These are phyloP conservation scores for Imleria badia DNA, from an alignment of 768 basidiomycete genomes.

Conservation along the genomic window DNA sequence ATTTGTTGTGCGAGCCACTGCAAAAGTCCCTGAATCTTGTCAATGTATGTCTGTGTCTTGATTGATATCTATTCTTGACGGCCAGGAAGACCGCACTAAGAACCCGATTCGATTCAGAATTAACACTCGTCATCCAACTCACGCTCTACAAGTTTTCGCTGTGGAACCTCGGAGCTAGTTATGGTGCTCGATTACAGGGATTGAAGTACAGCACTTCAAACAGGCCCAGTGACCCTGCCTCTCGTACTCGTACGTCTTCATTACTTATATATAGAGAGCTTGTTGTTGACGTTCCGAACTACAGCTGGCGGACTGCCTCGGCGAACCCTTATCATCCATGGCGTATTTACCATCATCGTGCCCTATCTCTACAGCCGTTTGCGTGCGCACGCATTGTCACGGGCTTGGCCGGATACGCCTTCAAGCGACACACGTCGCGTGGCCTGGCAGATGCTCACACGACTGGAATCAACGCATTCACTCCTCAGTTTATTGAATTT, in stretches of 20 bases:
- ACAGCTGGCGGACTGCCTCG: conserved; percentile 68
- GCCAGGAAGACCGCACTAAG: conserved; percentile 52
- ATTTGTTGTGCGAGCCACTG: conserved; percentile 81
- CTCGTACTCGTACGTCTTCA: conserved; percentile 25
- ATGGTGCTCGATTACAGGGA: conserved; percentile 82
- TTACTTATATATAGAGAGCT: neutral
- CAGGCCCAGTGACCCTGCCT: neutral
- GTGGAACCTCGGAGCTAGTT: conserved; percentile 78
- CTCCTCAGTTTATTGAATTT: conserved; percentile 73
- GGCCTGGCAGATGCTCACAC: conserved; percentile 68
- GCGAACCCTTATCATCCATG: conserved; percentile 62
- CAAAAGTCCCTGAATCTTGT: conserved; percentile 65
- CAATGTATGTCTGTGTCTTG: conserved; percentile 47
- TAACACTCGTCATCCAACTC: conserved; percentile 66
- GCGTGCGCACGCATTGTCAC: conserved; percentile 72
- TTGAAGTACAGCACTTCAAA: conserved; percentile 51
- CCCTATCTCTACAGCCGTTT: conserved; percentile 81
- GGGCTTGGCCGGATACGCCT: conserved; percentile 90
- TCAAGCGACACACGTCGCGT: conserved; percentile 71
- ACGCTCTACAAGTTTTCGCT: conserved; percentile 79
- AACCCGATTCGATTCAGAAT: conserved; percentile 70
- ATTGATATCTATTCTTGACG: conserved; percentile 15
- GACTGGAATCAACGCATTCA: conserved; percentile 66
- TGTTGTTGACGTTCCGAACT: neutral
- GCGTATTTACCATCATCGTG: conserved; percentile 66